These are phyloP conservation scores for Pseudogymnoascus sp. DNA, from an alignment of 2,329 filamentous ascomycete genomes.

Conservation along the genomic window DNA sequence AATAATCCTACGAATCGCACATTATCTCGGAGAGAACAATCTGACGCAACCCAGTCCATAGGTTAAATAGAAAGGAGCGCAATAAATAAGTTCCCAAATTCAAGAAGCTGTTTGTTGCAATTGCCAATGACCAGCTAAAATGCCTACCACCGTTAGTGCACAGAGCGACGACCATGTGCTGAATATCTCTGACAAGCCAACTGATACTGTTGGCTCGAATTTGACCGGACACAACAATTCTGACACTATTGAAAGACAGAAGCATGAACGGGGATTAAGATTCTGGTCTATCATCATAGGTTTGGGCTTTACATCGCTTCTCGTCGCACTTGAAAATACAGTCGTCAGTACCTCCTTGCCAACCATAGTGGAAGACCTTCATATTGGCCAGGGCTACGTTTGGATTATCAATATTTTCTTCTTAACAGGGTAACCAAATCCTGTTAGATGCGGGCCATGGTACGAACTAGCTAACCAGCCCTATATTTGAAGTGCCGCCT, in stretches of 20 bases:
- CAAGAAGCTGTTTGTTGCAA: not conserved
- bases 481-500: conserved; percentile 29
- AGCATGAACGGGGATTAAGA: not conserved
- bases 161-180: not conserved
- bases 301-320: not conserved
- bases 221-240: not conserved
- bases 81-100: not conserved
- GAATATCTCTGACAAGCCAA: not conserved
- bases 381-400: conserved; percentile 12
- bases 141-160: not conserved
- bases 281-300: conserved; percentile 1
- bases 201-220: not conserved
- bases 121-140: not conserved
- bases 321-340: conserved; percentile 16
- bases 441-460: not conserved
- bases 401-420: conserved; percentile 18
- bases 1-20: not conserved
- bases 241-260: not conserved
- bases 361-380: conserved; percentile 16
- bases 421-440: conserved; percentile 13
- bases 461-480: not conserved
- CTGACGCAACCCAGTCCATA: not conserved
- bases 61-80: not conserved
- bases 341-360: conserved; percentile 18
- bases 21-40: not conserved